A percentile compares a stretch with the other conserved stretches of the same genome.
Evolutionary conservation across 257 asterid genomes (phyloP).

Genomic region (Solanum chilense): DNA sequence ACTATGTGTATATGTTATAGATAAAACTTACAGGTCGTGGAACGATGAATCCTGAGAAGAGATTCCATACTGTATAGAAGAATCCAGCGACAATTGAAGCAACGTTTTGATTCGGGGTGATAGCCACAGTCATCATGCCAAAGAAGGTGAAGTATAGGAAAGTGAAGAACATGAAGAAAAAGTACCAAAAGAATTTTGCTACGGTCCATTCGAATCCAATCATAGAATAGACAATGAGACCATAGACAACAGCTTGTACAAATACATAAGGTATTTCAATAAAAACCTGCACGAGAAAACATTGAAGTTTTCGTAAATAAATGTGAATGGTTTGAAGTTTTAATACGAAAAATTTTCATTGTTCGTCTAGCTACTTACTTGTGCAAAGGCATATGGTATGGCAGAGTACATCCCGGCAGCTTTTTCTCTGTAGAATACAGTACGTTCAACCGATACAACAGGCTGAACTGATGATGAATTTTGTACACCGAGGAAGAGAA

Average conservation of each 20-base stretch:
- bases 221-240: constrained; percentile 32
- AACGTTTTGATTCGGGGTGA: constrained; percentile 37
- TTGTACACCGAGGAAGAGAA: constrained; percentile 10
- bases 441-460: constrained; percentile 32
- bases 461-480: constrained; percentile 24
- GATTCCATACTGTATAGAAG: constrained; percentile 29
- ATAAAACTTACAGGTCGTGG: constrained; percentile 33
- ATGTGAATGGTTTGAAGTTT: neutral
- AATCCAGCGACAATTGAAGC: constrained; percentile 16
- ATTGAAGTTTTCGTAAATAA: neutral
- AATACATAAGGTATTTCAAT: constrained; percentile 42
- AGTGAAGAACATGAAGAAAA: constrained; percentile 30
- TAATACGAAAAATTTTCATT: constrained; percentile 6
- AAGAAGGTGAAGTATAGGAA: constrained; percentile 37
- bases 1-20: neutral
- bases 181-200: constrained; percentile 30
- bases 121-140: constrained; percentile 46
- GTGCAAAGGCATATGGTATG: constrained; percentile 43
- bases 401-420: constrained; percentile 61
- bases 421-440: constrained; percentile 42
- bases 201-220: constrained; percentile 38
- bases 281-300: constrained; percentile 12
- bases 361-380: constrained; percentile 21
- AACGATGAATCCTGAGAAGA: constrained; percentile 38
- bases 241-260: constrained; percentile 23